These are phyloP conservation scores for Amesomyces nigricolor DNA, from an alignment of 2,329 filamentous ascomycete genomes.

Conservation along the genomic window DNA sequence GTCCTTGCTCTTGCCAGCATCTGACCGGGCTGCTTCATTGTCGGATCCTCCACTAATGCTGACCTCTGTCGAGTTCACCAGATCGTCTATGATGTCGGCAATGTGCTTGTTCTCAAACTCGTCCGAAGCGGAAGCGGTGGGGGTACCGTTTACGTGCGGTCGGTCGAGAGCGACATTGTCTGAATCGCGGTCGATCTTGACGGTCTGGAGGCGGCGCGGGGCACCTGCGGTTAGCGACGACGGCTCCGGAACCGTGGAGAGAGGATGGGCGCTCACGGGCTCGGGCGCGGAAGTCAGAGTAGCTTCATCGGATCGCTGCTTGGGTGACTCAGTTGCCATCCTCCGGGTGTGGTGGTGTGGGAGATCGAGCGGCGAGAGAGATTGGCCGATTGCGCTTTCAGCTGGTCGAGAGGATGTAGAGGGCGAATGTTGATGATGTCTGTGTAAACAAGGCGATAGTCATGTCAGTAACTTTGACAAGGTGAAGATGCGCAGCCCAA, in stretches of 20 bases:
- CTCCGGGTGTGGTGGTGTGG: constrained; percentile 39
- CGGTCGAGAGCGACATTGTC: constrained; percentile 44
- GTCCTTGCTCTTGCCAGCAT: constrained; percentile 49
- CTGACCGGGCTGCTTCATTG: constrained; percentile 62
- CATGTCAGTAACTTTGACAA: constrained; percentile 5
- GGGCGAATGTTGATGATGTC: constrained; percentile 6
- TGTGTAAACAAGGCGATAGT: neutral
- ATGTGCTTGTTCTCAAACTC: constrained; percentile 55
- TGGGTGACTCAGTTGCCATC: constrained; percentile 59
- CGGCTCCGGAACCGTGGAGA: constrained; percentile 5
- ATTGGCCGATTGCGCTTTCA: constrained; percentile 18
- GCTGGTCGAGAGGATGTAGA: constrained; percentile 17
- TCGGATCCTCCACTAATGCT: constrained; percentile 72
- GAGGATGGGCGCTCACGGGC: constrained; percentile 36
- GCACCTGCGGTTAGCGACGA: constrained; percentile 27
- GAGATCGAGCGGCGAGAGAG: constrained; percentile 17
- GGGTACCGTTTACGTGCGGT: constrained; percentile 45
- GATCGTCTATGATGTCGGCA: constrained; percentile 51
- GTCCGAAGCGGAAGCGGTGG: constrained; percentile 36
- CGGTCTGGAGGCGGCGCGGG: constrained; percentile 26
- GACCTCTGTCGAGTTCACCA: constrained; percentile 57
- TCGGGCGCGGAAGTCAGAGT: constrained; percentile 43
- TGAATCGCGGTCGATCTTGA: constrained; percentile 35
- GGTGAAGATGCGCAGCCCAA: neutral
- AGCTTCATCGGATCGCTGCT: constrained; percentile 50